Base-by-base conservation (phyloP, 371 early-diverging fungal species). In the Mucor lusitanicus region DNA sequence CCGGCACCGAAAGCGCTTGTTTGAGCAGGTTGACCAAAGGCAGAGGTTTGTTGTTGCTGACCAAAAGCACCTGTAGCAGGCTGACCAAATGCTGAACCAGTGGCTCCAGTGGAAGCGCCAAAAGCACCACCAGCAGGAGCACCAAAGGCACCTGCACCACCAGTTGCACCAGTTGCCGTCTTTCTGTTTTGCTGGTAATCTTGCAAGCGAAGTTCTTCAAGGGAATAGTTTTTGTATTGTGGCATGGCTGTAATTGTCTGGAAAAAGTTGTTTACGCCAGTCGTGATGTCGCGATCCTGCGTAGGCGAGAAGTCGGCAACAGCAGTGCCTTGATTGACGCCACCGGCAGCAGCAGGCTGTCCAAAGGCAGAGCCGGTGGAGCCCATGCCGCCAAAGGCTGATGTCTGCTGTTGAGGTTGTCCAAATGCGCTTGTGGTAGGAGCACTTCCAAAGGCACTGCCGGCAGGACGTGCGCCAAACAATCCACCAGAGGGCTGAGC, bases 131-230 rank as follows among this genome's bases (percentile, higher is more conserved):
- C 61, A 13, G 80, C 67, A 58, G 71, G 63, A n/a, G 80, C 65
- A 32, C 87, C 87, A 73, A 85, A 85, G 6, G 76, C 83, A 23
- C 65, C 64, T 17, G 85, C 87, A 70, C 82, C 83, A 3, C 75
- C 78, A 33, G 73, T 72, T 40, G 67, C 73, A 44, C 73, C 65
- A 13, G 68, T 67, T 6, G 89, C 83, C 13, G 77, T 86, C 69
- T 95, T 94, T 67, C 96, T 92, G 50, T 90, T 90, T 70, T 93
- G 89, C 58, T 81, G 75, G 67, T 98, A 98, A 75, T 98, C 98
- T 84, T 94, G 91, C 6, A 93, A 72, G 35, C 97, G 88, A 56
- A 98, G 89, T 78, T 98, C 98, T 88, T 97, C 97, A 37, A 91
- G 84, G 19, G 95, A 95, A 72, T 80, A 95, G 55, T 85, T 88